Base-by-base conservation (phyloP, 345 rosid species). In the Clarkia xantiana region DNA sequence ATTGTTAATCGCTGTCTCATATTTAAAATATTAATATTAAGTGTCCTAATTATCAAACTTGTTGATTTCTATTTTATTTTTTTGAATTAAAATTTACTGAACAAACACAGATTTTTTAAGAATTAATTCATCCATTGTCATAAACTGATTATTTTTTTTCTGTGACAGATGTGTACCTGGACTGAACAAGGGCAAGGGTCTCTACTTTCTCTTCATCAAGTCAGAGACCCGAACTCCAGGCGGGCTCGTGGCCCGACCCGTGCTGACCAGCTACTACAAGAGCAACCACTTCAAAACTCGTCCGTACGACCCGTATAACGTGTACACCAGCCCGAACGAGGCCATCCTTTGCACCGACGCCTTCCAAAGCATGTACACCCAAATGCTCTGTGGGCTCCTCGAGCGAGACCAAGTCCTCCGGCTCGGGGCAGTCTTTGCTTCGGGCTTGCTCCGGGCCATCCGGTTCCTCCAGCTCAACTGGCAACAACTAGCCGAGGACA, bases 361-460 rank as follows among this genome's bases (percentile, higher is more conserved):
- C 1, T 81, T 75, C 76, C 98, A 86, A 62, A 86, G 98, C 77
- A 90, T 86, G 98, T 86, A 90, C 64, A 45, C 80, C 42, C 96
- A 90, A 51, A 86, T 90, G 94, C 77, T 90, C 0, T 90, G 86
- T 18, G 96, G 97, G 19, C 77, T 90, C 11, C 69, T 79, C 29
- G 80, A 81, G 63, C 86, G 89, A 16, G 58, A 77, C 10, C 70
- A 69, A 5, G 96, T 90, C 17, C 89, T 90, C 52, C 84, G 97
- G 0, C 79, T 90, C 0, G 96, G 97, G 0, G 96, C 96, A 0
- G 86, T 90, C 9, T 90, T 86, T 38, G 96, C 97, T 56, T 90
- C 97, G 0, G 97, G 97, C 20, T 79, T 86, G 2, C 82, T 90
- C 55, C 74, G 94, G 10, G 94, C 97, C 54, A 83, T 90, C 52